phyloP scores from a whole-genome alignment of 2,329 filamentous ascomycete species.

The Proliferodiscus dingleyae region DNA sequence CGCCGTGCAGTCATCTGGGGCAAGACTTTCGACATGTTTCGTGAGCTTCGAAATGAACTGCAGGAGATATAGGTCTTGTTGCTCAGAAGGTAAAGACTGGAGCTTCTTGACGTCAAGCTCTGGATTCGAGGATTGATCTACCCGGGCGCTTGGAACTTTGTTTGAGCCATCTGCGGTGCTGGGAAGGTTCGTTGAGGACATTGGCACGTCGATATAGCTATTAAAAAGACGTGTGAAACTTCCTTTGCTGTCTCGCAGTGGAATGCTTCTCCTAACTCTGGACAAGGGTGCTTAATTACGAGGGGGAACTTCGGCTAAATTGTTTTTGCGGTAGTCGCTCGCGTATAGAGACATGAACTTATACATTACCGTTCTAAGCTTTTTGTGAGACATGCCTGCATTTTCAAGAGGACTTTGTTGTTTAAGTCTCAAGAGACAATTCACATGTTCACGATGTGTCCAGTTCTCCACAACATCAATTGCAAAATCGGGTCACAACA shows the following conservation, averaged over 20 bases:
- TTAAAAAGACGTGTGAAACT: slow-evolving; percentile 7
- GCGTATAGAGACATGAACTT: background rate
- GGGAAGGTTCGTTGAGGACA: slow-evolving; percentile 28
- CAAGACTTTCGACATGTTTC: slow-evolving; percentile 71
- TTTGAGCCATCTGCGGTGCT: slow-evolving; percentile 31
- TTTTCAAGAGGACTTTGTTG: slow-evolving; percentile 26
- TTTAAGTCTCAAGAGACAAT: slow-evolving; percentile 11
- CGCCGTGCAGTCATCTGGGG: slow-evolving; percentile 73
- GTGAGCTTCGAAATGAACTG: slow-evolving; percentile 81
- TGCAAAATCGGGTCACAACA: slow-evolving; percentile 69
- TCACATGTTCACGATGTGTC: slow-evolving; percentile 24
- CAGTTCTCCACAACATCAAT: slow-evolving; percentile 40
- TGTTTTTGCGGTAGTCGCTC: slow-evolving; percentile 1
- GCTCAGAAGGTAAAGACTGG: slow-evolving; percentile 82
- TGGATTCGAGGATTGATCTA: slow-evolving; percentile 48
- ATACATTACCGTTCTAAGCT: background rate
- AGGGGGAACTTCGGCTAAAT: slow-evolving; percentile 3
- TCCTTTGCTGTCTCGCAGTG: background rate
- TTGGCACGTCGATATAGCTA: slow-evolving; percentile 20
- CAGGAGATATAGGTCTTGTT: slow-evolving; percentile 91
- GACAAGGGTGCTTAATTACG: background rate
- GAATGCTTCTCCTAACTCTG: background rate
- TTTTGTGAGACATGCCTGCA: slow-evolving; percentile 17
- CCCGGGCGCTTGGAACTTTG: slow-evolving; percentile 32
- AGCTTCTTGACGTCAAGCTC: slow-evolving; percentile 90